phyloP scores from a whole-genome alignment of 2,329 filamentous ascomycete genomes.

The Teratosphaeria epicoccoides region DNA sequence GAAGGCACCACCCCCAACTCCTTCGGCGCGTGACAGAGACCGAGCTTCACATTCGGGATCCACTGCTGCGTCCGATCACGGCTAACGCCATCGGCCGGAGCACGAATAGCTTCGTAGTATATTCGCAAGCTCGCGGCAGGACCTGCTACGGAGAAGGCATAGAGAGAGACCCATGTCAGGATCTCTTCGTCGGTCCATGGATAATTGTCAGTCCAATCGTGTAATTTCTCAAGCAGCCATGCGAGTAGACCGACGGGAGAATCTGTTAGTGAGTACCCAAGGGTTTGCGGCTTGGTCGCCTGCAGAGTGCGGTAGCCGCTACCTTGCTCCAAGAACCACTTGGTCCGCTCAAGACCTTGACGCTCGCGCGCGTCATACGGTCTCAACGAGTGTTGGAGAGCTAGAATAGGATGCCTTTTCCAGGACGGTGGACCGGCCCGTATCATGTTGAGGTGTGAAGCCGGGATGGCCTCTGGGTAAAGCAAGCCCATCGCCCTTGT shows the following conservation, averaged over 20 bases:
- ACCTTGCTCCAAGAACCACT: constrained; percentile 50
- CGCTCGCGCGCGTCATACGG: constrained; percentile 45
- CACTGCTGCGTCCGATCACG: constrained; percentile 30
- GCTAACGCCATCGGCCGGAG: constrained; percentile 11
- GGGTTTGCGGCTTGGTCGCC: constrained; percentile 59
- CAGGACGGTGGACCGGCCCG: constrained; percentile 41
- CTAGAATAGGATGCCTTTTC: constrained; percentile 45
- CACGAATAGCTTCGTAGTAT: constrained; percentile 57
- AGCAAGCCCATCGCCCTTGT: constrained; percentile 50
- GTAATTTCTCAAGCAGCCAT: constrained; percentile 74
- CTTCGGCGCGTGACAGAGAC: constrained; percentile 46
- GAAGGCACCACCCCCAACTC: constrained; percentile 47
- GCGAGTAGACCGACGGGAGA: constrained; percentile 59
- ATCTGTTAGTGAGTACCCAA: constrained; percentile 59
- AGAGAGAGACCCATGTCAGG: constrained; percentile 63
- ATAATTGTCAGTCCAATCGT: constrained; percentile 60
- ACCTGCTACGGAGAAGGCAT: constrained; percentile 59
- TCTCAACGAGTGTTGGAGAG: constrained; percentile 44
- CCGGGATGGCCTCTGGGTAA: constrained; percentile 48
- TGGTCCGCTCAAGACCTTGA: constrained; percentile 40
- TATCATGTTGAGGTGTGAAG: constrained; percentile 53
- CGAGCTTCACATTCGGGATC: constrained; percentile 40
- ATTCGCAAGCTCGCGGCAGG: constrained; percentile 57
- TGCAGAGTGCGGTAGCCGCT: constrained; percentile 51
- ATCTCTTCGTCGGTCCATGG: constrained; percentile 68